Conservation (phyloP, 1,139 yeast genomes). For the Geotrichum restrictum region DNA sequence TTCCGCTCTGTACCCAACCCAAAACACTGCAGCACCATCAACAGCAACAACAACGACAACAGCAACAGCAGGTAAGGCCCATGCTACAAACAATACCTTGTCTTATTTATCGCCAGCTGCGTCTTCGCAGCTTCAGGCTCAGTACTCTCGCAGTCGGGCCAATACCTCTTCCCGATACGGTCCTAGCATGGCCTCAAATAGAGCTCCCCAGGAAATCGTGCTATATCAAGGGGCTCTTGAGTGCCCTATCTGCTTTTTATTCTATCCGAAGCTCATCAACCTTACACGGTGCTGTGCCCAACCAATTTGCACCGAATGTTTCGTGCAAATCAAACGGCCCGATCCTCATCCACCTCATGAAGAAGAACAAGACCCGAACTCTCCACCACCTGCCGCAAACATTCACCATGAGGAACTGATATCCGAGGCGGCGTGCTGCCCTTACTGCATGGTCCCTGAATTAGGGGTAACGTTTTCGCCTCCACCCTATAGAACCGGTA, state of each 20-base stretch:
- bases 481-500: slow-evolving; percentile 44
- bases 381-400: slow-evolving; percentile 14
- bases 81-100: background rate
- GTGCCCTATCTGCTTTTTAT: slow-evolving; percentile 92
- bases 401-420: slow-evolving; percentile 42
- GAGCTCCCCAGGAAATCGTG: slow-evolving; percentile 38
- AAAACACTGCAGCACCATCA: background rate
- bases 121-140: slow-evolving; percentile 14
- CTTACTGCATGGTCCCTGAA: slow-evolving; percentile 84
- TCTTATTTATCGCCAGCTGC: slow-evolving; percentile 1
- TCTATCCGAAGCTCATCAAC: slow-evolving; percentile 75
- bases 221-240: slow-evolving; percentile 68
- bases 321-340: slow-evolving; percentile 86
- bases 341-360: slow-evolving; percentile 97
- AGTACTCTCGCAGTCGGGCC: slow-evolving; percentile 19
- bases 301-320: slow-evolving; percentile 93
- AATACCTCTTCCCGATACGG: slow-evolving; percentile 20
- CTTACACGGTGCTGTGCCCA: slow-evolving; percentile 87
- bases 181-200: slow-evolving; percentile 11
- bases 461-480: slow-evolving; percentile 81
- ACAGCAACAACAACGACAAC: no score
- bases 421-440: slow-evolving; percentile 87
- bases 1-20: background rate
- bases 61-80: background rate
- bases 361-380: slow-evolving; percentile 33